Conservation (phyloP, 1,284 basidiomycete genomes). For the Cryptococcus jaspeensis region DNA sequence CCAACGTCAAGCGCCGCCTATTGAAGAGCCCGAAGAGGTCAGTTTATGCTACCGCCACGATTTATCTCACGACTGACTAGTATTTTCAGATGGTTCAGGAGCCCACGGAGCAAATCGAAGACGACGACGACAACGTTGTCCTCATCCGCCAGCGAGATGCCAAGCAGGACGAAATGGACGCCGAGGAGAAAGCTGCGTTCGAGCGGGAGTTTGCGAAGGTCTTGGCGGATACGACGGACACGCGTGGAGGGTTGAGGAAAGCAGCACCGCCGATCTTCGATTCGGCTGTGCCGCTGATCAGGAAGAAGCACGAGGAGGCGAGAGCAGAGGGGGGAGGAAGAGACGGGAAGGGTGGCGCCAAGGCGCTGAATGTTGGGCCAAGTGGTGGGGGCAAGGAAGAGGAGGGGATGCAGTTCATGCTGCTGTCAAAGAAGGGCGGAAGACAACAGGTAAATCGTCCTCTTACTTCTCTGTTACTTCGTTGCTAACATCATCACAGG, state of each 20-base stretch:
- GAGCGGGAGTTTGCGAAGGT: conserved; percentile 94
- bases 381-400: conserved; percentile 41
- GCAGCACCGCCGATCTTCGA: conserved; percentile 81
- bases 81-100: not conserved
- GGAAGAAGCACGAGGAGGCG: conserved; percentile 56
- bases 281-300: conserved; percentile 67
- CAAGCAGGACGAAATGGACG: conserved; percentile 53
- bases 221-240: conserved; percentile 78
- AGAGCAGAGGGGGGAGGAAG: conserved; percentile 44
- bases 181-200: conserved; percentile 90
- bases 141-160: conserved; percentile 55
- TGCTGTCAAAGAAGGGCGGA: conserved; percentile 90
- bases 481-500: conserved; percentile 53
- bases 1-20: conserved; percentile 5
- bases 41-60: not conserved
- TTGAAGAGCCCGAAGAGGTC: conserved; percentile 13
- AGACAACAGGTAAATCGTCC: conserved; percentile 71
- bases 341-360: not conserved
- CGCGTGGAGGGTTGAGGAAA: conserved; percentile 80
- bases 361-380: conserved; percentile 44
- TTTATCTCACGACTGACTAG: not conserved
- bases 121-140: conserved; percentile 43
- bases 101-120: not conserved
- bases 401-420: conserved; percentile 79
- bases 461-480: not conserved